A percentile compares a stretch with the other conserved stretches of the same genome.
Conservation (phyloP, 495 filamentous ascomycete genomes). For the Podospora pseudocomata region DNA sequence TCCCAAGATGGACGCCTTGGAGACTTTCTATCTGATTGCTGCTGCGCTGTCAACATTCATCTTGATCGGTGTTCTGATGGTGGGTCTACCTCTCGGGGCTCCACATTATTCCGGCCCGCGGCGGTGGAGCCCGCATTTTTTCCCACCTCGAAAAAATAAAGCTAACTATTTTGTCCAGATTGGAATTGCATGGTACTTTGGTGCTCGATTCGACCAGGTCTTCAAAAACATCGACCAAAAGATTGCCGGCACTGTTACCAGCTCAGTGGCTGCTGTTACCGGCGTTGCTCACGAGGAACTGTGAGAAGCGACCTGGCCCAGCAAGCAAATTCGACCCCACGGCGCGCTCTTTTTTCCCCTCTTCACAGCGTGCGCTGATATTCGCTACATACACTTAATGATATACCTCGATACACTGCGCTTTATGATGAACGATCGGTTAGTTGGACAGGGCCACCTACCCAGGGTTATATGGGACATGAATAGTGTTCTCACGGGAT, state of each 20-base stretch:
- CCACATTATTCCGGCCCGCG: constrained; percentile 10
- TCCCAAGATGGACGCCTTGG: constrained; percentile 31
- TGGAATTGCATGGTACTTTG: constrained; percentile 61
- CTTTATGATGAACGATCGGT: constrained; percentile 16
- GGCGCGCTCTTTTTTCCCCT: constrained; percentile 13
- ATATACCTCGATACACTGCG: constrained; percentile 9
- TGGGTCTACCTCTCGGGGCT: constrained; percentile 24
- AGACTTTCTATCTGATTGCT: constrained; percentile 35
- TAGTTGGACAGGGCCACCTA: neutral
- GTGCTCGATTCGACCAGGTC: constrained; percentile 55
- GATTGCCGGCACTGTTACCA: constrained; percentile 22
- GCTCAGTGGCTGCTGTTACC: constrained; percentile 12
- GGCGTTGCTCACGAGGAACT: constrained; percentile 40
- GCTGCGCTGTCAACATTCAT: constrained; percentile 34
- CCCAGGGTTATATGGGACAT: neutral
- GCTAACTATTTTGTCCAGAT: constrained; percentile 47
- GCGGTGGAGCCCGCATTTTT: constrained; percentile 2
- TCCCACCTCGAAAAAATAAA: neutral
- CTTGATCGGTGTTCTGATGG: constrained; percentile 44
- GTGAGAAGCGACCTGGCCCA: constrained; percentile 25
- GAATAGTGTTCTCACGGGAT: neutral
- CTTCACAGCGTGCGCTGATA: constrained; percentile 3
- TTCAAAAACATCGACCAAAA: constrained; percentile 34
- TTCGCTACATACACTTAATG: constrained; percentile 18
- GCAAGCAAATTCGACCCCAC: constrained; percentile 5